Conservation (phyloP, 352 stramenopile species). For the Globisporangium paddicum region DNA sequence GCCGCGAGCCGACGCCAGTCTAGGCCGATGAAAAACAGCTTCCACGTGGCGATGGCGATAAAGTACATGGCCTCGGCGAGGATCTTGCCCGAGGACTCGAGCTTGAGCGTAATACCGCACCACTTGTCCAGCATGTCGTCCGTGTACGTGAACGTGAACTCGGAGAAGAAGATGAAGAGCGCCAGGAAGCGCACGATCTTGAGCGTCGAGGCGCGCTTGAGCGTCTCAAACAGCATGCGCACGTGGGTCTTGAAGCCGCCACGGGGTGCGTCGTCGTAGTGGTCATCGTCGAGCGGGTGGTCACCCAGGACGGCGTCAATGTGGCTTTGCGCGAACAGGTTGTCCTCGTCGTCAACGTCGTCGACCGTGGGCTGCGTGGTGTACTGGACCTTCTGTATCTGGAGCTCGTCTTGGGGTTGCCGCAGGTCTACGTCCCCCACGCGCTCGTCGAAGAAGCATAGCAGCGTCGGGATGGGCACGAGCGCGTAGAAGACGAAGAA, state of each 20-base stretch:
- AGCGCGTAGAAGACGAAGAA: slow-evolving; percentile 49
- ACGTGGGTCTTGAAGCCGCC: slow-evolving; percentile 7
- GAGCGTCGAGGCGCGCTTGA: slow-evolving; percentile 36
- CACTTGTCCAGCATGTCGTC: slow-evolving; percentile 37
- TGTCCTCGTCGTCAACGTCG: not conserved
- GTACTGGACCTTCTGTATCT: slow-evolving; percentile 4
- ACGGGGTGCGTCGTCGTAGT: not conserved
- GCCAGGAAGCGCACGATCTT: slow-evolving; percentile 50
- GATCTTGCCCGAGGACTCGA: slow-evolving; percentile 43
- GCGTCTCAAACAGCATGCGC: slow-evolving; percentile 19
- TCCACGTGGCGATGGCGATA: slow-evolving; percentile 37
- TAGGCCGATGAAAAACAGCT: slow-evolving; percentile 34
- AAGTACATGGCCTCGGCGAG: slow-evolving; percentile 38
- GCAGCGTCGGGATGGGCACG: slow-evolving; percentile 28
- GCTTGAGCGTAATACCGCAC: slow-evolving; percentile 33
- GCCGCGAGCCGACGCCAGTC: slow-evolving; percentile 35
- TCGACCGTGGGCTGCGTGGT: slow-evolving; percentile 12
- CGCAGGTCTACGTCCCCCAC: slow-evolving; percentile 12
- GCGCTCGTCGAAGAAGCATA: slow-evolving; percentile 36
- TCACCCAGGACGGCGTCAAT: slow-evolving; percentile 1
- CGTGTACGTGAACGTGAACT: slow-evolving; percentile 52
- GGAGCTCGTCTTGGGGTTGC: not conserved
- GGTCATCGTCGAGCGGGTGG: not conserved
- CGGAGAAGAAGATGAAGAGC: slow-evolving; percentile 51
- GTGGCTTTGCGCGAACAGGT: not conserved